Conservation (phyloP, 139 green algal species). For the Ettlia oleoabundans region DNA sequence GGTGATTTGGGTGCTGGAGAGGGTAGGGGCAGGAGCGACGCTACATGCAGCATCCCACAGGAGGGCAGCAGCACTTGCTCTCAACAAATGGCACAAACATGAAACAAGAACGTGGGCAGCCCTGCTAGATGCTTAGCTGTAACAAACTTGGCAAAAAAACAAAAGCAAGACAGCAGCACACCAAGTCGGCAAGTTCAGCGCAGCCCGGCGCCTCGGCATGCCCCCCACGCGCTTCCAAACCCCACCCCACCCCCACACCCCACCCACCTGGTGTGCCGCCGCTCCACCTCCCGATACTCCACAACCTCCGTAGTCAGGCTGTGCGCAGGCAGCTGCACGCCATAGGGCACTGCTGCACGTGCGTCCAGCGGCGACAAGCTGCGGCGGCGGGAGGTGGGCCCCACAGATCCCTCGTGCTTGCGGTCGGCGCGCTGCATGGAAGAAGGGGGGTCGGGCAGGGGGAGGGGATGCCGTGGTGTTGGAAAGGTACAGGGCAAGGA, state of each 20-base stretch:
- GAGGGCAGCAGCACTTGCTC: too few species aligned
- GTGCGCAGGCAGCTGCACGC: constrained; percentile 22
- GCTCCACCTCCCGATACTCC: constrained; percentile 29
- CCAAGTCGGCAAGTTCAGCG: neutral
- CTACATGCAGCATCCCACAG: too few species aligned
- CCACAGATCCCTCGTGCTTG: neutral
- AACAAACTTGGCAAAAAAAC: too few species aligned
- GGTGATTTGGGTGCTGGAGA: too few species aligned
- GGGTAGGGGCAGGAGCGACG: too few species aligned
- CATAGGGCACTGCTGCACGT: neutral
- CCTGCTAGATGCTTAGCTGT: too few species aligned
- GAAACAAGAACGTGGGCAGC: too few species aligned
- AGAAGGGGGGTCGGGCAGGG: too few species aligned
- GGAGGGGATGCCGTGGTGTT: too few species aligned
- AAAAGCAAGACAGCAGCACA: neutral
- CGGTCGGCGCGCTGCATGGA: neutral
- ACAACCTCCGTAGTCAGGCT: neutral
- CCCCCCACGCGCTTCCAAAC: too few species aligned
- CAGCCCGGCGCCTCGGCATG: neutral
- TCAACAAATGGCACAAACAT: too few species aligned
- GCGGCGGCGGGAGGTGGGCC: neutral
- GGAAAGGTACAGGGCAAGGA: too few species aligned
- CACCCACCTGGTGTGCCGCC: constrained; percentile 20
- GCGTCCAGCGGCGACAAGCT: neutral
- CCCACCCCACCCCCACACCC: fast-evolving